Evolutionary conservation across 345 rosid genomes (phyloP).

Genomic region (Bretschneidera sinensis): DNA sequence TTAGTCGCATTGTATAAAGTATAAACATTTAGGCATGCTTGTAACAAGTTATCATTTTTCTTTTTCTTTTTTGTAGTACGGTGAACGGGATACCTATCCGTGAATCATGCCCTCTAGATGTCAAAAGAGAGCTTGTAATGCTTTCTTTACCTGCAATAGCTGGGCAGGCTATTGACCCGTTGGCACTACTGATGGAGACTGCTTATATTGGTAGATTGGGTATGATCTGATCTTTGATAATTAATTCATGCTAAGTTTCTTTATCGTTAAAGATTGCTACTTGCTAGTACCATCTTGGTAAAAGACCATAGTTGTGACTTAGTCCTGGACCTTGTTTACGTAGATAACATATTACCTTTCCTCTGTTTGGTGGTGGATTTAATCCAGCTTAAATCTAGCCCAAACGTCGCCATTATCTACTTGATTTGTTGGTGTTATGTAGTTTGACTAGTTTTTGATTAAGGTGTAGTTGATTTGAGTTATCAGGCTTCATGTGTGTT

Average conservation of each 20-base stretch:
- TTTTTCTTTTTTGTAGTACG: conserved; percentile 33
- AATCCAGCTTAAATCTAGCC: too few relatives aligned
- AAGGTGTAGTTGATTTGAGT: background rate
- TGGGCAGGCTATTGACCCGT: conserved; percentile 89
- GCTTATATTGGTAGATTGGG: conserved; percentile 94
- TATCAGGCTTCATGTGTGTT: background rate
- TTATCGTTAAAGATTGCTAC: background rate
- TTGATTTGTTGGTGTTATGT: too few relatives aligned
- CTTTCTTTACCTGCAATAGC: conserved; percentile 88
- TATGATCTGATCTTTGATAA: too few relatives aligned
- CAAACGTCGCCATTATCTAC: too few relatives aligned
- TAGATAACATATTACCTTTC: background rate
- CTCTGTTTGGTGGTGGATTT: background rate
- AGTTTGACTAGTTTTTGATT: background rate
- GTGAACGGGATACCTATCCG: conserved; percentile 17
- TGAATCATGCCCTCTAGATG: conserved; percentile 35
- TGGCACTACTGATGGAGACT: conserved; percentile 86
- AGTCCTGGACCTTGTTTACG: background rate
- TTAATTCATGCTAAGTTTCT: too few relatives aligned
- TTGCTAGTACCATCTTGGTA: background rate
- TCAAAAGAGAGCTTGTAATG: conserved; percentile 62
- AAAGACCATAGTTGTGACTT: background rate
- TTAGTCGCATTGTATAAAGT: background rate
- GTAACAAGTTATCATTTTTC: conserved; percentile 13
- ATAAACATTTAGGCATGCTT: background rate